These are phyloP conservation scores for Botrytis fragariae DNA, from an alignment of 2,329 filamentous ascomycete species.

Conservation along the genomic window DNA sequence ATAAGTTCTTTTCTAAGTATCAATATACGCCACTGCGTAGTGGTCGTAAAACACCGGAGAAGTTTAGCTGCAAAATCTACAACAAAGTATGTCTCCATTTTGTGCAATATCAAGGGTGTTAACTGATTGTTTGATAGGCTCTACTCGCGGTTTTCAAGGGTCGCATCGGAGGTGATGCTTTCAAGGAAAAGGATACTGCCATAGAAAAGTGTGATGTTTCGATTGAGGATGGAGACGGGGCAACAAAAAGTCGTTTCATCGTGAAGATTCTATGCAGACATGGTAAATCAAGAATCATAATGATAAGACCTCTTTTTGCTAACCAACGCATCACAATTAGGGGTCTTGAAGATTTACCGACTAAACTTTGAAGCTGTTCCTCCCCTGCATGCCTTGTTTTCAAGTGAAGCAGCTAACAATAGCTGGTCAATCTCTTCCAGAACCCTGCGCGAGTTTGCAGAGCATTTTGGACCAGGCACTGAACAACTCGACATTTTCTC, in stretches of 20 bases:
- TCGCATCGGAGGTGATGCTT: slow-evolving; percentile 56
- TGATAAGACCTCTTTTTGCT: background rate
- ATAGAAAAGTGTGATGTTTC: slow-evolving; percentile 73
- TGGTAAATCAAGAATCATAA: slow-evolving; percentile 45
- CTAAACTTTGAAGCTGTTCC: slow-evolving; percentile 71
- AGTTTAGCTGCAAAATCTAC: slow-evolving; percentile 73
- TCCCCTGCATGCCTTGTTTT: slow-evolving; percentile 76
- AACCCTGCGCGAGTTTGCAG: slow-evolving; percentile 71
- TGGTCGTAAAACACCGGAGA: slow-evolving; percentile 36
- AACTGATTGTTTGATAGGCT: slow-evolving; percentile 44
- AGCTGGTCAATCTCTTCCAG: slow-evolving; percentile 71
- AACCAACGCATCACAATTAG: slow-evolving; percentile 39
- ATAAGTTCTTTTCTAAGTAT: slow-evolving; percentile 71
- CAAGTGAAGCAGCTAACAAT: slow-evolving; percentile 62
- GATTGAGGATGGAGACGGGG: slow-evolving; percentile 67
- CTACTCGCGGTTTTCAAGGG: slow-evolving; percentile 73
- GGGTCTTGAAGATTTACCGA: slow-evolving; percentile 73
- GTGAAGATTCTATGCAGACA: slow-evolving; percentile 73
- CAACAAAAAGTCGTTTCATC: slow-evolving; percentile 68
- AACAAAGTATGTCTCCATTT: slow-evolving; percentile 52
- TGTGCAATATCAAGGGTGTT: background rate
- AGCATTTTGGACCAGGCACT: slow-evolving; percentile 77
- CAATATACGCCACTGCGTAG: slow-evolving; percentile 52
- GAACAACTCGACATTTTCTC: slow-evolving; percentile 78
- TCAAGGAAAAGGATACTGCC: slow-evolving; percentile 63